These are phyloP conservation scores for Zygoascus meyerae DNA, from an alignment of 1,139 yeast species.

Conservation along the genomic window DNA sequence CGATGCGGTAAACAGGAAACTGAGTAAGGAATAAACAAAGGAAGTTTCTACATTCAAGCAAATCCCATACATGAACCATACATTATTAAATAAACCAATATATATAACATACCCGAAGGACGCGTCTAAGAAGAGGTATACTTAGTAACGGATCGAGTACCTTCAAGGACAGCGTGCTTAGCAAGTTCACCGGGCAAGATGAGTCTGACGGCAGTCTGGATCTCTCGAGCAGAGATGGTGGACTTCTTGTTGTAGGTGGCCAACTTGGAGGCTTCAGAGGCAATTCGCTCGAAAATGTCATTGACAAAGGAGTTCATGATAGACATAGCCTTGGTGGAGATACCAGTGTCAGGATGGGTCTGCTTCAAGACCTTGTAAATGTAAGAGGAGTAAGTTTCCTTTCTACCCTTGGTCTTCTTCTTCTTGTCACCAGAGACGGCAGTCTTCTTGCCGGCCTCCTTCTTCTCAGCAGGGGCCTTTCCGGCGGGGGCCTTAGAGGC, in stretches of 20 bases:
- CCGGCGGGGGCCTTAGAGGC: constrained; percentile 74
- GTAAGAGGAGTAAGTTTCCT: constrained; percentile 98
- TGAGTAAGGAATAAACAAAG: constrained; percentile 9
- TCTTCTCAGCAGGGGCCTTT: constrained; percentile 91
- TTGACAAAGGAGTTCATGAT: constrained; percentile 98
- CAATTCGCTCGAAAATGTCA: constrained; percentile 58
- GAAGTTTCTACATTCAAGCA: background rate
- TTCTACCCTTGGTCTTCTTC: constrained; percentile 96
- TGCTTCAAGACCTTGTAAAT: constrained; percentile 98
- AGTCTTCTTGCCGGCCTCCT: constrained; percentile 94
- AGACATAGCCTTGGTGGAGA: constrained; percentile 98
- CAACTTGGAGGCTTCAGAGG: constrained; percentile 96
- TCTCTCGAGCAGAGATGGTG: constrained; percentile 98
- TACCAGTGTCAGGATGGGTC: constrained; percentile 99
- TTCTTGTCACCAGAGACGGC: constrained; percentile 69
- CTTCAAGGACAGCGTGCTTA: constrained; percentile 98
- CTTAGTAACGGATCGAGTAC: constrained; percentile 99
- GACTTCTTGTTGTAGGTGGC: constrained; percentile 99
- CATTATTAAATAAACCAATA: constrained; percentile 7
- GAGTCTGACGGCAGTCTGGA: constrained; percentile 98
- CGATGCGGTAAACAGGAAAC: constrained; percentile 23
- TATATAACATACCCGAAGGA: background rate
- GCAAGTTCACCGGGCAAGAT: constrained; percentile 99
- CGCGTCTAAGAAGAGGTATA: constrained; percentile 61
- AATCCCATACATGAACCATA: constrained; percentile 12